These are phyloP conservation scores for Niveomyces coronatus DNA, from an alignment of 2,329 filamentous ascomycete genomes.

Conservation along the genomic window DNA sequence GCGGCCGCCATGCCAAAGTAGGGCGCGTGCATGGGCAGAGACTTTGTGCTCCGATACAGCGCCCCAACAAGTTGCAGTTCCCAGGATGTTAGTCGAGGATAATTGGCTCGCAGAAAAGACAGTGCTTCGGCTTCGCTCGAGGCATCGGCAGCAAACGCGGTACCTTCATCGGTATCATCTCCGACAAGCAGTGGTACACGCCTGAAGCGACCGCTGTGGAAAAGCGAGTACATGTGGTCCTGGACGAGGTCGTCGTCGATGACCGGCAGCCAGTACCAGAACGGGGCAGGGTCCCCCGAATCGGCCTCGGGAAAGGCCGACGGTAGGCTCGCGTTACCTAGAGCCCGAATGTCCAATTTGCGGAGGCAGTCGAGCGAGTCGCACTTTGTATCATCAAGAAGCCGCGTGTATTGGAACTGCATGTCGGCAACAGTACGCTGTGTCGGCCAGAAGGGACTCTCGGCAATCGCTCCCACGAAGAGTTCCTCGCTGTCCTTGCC, in stretches of 20 bases:
- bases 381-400: conserved; percentile 9
- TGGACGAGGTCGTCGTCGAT: conserved; percentile 36
- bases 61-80: conserved; percentile 25
- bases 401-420: conserved; percentile 32
- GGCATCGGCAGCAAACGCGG: conserved; percentile 32
- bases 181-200: conserved; percentile 33
- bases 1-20: conserved; percentile 34
- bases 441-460: conserved; percentile 40
- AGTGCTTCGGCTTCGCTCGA: conserved; percentile 23
- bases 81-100: conserved; percentile 28
- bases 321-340: conserved; percentile 30
- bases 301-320: conserved; percentile 24
- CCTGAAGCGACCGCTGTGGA: conserved; percentile 28
- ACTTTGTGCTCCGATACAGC: conserved; percentile 27
- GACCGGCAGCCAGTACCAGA: conserved; percentile 42
- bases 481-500: conserved; percentile 32
- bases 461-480: conserved; percentile 35
- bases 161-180: conserved; percentile 28
- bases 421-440: conserved; percentile 33
- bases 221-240: conserved; percentile 32
- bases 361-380: conserved; percentile 32
- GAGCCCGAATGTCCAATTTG: conserved; percentile 17
- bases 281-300: conserved; percentile 24
- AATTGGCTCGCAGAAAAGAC: conserved; percentile 36
- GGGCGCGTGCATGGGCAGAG: conserved; percentile 26